Evolutionary conservation across 345 rosid genomes (phyloP), one percentile per base, ranked within the genome.

Genomic region (Citrus inodora): DNA sequence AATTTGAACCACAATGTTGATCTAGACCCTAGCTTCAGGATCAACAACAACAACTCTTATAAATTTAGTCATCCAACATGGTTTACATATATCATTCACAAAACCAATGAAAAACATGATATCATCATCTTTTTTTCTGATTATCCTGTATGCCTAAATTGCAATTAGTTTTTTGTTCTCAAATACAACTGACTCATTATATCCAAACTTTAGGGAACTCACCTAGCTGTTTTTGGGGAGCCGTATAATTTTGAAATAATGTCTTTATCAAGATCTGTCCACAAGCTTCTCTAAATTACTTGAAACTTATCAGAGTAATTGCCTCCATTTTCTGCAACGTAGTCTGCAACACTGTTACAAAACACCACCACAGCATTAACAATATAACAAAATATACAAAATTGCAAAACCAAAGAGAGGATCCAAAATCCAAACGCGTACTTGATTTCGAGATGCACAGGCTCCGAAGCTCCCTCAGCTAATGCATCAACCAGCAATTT

Each of bases 371-470:
- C 60, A 66, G 9, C 17, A 69, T 53, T 2, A 69, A 28, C 62
- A 46, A 61, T 53, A 19, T 62, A 37, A 28, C 61, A 66, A 58
- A 58, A 17, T 53, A 46, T 32, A 66, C 53, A 35, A 1, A 71
- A 25, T 19, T 24, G 5, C 51, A 73, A 46, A 35, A 27, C 67
- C 67, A 28, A 30, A 14, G 22, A 76, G 37, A 59, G 25, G 32
- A 16, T 46, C 51, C 51, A 46, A 46, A 46, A 13, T 46, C 17
- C 13, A 59, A 63, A 74, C 67, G 38, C 89, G 27, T 81, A 95
- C 98, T 83, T 82, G 7, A 91, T 89, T 84, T 91, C 94, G 3
- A 89, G 84, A 88, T 92, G 92, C 27, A 85, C 85, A 7, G 94
- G 95, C 55, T 91, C 90, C 3, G 84, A 48, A 42, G 75, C 82